Evolutionary conservation across 192 early-diverging fungal species (phyloP).

Genomic region (Haplosporangium gracile): DNA sequence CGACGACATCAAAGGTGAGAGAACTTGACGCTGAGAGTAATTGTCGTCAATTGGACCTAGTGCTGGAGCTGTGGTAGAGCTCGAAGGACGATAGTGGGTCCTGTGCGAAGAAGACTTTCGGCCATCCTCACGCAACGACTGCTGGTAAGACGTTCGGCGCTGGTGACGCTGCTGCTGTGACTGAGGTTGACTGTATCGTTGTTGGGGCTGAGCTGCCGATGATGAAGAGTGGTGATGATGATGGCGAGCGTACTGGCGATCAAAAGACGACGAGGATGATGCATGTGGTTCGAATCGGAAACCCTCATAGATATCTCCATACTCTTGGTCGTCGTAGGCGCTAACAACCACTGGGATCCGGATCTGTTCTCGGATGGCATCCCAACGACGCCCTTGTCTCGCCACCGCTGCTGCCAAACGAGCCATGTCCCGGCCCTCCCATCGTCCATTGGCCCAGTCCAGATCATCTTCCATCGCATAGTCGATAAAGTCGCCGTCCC

Average conservation of each 20-base stretch:
- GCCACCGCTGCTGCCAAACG: conserved; percentile 47
- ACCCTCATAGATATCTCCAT: conserved; percentile 39
- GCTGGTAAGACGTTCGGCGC: not conserved
- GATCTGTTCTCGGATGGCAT: conserved; percentile 46
- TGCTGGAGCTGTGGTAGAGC: not conserved
- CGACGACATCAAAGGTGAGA: not conserved
- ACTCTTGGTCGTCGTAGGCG: conserved; percentile 30
- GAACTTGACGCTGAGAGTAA: not conserved
- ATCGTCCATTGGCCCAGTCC: conserved; percentile 48
- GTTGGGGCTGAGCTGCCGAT: not conserved
- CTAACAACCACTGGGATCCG: conserved; percentile 35
- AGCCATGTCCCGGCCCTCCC: conserved; percentile 52
- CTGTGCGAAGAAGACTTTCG: not conserved
- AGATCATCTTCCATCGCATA: conserved; percentile 42
- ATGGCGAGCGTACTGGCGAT: conserved; percentile 1
- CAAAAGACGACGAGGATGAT: not conserved
- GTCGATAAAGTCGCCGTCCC: conserved; percentile 11
- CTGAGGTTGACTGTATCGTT: not conserved
- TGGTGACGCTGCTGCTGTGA: not conserved
- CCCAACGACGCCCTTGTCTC: conserved; percentile 51
- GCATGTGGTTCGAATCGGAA: conserved; percentile 15
- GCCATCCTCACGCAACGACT: not conserved
- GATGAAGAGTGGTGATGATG: not conserved
- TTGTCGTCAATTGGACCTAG: not conserved
- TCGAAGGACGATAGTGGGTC: not conserved